Base-by-base conservation (phyloP, 169 alveolate species). In the Plasmodium falciparum region DNA sequence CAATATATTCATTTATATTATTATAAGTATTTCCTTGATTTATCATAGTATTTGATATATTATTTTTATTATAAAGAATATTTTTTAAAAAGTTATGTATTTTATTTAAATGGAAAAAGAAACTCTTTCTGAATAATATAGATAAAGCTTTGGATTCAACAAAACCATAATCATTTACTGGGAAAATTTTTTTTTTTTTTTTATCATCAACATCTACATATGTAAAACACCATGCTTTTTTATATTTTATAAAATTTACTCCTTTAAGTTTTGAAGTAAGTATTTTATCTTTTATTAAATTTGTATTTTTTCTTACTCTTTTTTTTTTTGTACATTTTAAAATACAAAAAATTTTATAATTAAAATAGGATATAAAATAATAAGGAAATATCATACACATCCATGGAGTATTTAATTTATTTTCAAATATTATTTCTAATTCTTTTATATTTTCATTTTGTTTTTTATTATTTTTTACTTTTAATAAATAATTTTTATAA, bases 171-270 rank as follows among this genome's bases (percentile, higher is more conserved):
- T 94, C 89, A 15, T 80, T 63, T 8, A 94, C 80, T 29, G 93
- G 78, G 58, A 94, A 94, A 3, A 88, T 20, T 50, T 92, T 91
- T 85, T 95, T 88, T 24, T 91, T 72, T 29, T 93, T 83, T 29
- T 83, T 88, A 43, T 94, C 96, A 66, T 86, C 90, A 33, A 95
- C 75, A 20, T 92, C 95, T 20, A 89, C 56, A 54, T 89, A 94
- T 1, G 92, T 92, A n/a, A 93, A 74, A 49, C 91, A 93, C 89
- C 90, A 94, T 8, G 95, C 76, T 58, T 89, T 91, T 76, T 94
- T 94, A 69, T 92, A 91, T 52, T 88, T 78, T 80, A 91, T 83
- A 74, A 88, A 94, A 56, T 43, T 33, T 11, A 65, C 39, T 90
- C 95, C 83, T 75, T 52, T 56, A 92, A 93, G 17, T 83, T 67